These are phyloP conservation scores for Trichoderma sp. DNA, from an alignment of 2,329 filamentous ascomycete species.

Conservation along the genomic window DNA sequence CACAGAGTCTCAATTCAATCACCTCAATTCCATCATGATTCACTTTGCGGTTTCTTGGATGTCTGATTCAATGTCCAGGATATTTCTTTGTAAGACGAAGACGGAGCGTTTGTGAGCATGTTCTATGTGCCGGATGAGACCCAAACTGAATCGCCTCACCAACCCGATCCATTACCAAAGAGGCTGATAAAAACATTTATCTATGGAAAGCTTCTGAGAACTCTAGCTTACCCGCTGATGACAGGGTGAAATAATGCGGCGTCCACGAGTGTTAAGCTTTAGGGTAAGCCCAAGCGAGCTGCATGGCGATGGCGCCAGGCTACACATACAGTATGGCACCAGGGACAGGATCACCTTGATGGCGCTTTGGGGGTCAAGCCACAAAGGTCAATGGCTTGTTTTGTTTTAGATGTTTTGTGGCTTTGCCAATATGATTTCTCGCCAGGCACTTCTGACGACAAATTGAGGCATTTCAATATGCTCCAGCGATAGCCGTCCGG, in stretches of 20 bases:
- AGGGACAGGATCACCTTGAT: neutral
- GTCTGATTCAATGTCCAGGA: neutral
- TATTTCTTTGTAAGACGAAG: neutral
- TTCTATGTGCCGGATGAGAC: too few species aligned
- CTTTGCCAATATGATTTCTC: neutral
- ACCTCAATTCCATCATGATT: neutral
- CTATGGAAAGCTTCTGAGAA: neutral
- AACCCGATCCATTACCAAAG: neutral
- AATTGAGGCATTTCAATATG: neutral
- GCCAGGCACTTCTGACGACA: neutral
- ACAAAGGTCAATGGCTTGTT: conserved; percentile 1
- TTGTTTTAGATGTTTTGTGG: neutral
- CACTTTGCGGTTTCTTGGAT: neutral
- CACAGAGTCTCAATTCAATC: neutral
- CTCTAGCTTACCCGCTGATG: neutral
- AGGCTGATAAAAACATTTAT: neutral
- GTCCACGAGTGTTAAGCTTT: neutral
- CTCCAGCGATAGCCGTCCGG: neutral
- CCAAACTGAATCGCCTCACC: neutral
- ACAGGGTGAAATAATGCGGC: neutral
- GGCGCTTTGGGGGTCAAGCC: neutral
- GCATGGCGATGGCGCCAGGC: neutral
- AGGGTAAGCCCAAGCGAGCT: neutral
- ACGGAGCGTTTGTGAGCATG: neutral
- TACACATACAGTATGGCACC: neutral